These are phyloP conservation scores for Alternaria postmessia DNA, from an alignment of 2,329 filamentous ascomycete genomes.

Conservation along the genomic window DNA sequence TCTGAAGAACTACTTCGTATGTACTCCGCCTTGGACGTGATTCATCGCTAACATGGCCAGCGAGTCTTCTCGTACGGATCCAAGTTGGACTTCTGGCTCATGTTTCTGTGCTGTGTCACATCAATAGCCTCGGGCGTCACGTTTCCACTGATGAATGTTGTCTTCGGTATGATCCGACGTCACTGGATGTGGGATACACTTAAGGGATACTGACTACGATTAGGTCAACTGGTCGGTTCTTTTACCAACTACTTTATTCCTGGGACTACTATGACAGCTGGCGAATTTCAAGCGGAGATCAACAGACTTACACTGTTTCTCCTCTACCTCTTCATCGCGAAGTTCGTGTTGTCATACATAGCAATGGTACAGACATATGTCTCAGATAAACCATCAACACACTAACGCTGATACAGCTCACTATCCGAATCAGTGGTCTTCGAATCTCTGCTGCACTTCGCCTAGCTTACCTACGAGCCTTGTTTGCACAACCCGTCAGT, in stretches of 20 bases:
- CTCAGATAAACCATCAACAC: not conserved
- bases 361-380: slow-evolving; percentile 35
- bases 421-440: slow-evolving; percentile 60
- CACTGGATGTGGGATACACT: not conserved
- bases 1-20: slow-evolving; percentile 46
- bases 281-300: slow-evolving; percentile 61
- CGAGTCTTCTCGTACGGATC: slow-evolving; percentile 48
- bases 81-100: slow-evolving; percentile 39
- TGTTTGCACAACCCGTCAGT: slow-evolving; percentile 61
- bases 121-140: slow-evolving; percentile 47
- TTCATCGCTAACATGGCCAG: slow-evolving; percentile 25
- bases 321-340: slow-evolving; percentile 47
- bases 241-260: slow-evolving; percentile 66
- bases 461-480: slow-evolving; percentile 58
- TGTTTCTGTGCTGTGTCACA: slow-evolving; percentile 37
- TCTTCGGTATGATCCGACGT: slow-evolving; percentile 57
- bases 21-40: slow-evolving; percentile 3
- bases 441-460: slow-evolving; percentile 61
- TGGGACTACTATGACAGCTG: slow-evolving; percentile 53
- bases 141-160: slow-evolving; percentile 66
- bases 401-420: slow-evolving; percentile 46
- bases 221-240: slow-evolving; percentile 56
- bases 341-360: slow-evolving; percentile 46
- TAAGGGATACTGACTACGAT: not conserved
- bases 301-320: slow-evolving; percentile 46